Base-by-base conservation (phyloP, 2,329 filamentous ascomycete species). In the Alternaria sp. region DNA sequence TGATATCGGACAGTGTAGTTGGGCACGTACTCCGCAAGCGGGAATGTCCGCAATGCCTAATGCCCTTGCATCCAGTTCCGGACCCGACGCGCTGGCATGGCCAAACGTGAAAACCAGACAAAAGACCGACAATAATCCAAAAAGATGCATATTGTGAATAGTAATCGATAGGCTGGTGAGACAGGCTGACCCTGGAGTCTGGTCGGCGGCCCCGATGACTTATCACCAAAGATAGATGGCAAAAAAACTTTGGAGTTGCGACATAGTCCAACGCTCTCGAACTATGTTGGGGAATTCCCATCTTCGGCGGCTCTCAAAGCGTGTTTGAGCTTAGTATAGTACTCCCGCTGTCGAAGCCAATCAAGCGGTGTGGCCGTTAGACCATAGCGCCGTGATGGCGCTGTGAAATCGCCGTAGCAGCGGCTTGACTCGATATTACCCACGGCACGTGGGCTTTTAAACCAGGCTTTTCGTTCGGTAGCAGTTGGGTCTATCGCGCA, bases 41-140 rank as follows among this genome's bases (percentile, higher is more conserved):
- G 71, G 71, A 23, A 71, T 67, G 57, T 73, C 61, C 18, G 58
- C 58, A 45, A 71, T 61, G 10, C 64, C 57, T 47, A 69, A 25
- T 15, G 55, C 53, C 43, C 62, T 62, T 23, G 43, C 28, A 23
- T 56, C 41, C 12, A 55, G 10, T 20, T 47, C 30, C 8, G 41
- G 20, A 18, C 46, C 41, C 18, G 41, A 49, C 18, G 43, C 55
- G 12, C 15, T 26, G 15, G 41, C 60, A 58, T 58, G 20, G 21
- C 41, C 14, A 21, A 58, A n/a, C 5, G 47, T 21, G 12, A 61
- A 18, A 26, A 61, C 21, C 12, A 56, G 15, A 43, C 47, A 58
- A 45, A 61, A n/a, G 18, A 53, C 20, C 12, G 49, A n/a, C 25
- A 47, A 23, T 14, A 56, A n/a, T 12, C n/a, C 44, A 25, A 25